Evolutionary conservation across 768 basidiomycete genomes (phyloP).

Genomic region (Coprinopsis marcescibilis): DNA sequence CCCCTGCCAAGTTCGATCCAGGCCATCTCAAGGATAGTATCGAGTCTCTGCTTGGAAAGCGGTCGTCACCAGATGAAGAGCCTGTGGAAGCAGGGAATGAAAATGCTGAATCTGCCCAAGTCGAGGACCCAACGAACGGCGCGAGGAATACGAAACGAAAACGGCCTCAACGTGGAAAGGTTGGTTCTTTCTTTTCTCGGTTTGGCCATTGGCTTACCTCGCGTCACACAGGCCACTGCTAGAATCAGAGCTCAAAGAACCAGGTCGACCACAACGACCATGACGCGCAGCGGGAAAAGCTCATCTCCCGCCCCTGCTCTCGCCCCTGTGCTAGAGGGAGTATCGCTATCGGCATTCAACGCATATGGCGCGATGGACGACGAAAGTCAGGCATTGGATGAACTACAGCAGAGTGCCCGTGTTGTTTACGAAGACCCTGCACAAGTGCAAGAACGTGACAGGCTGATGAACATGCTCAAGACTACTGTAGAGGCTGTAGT

Average conservation of each 20-base stretch:
- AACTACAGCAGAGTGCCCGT: slow-evolving; percentile 41
- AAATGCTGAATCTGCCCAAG: slow-evolving; percentile 6
- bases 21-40: slow-evolving; percentile 62
- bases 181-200: slow-evolving; percentile 11
- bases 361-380: slow-evolving; percentile 10
- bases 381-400: slow-evolving; percentile 5
- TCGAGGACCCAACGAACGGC: background rate
- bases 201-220: background rate
- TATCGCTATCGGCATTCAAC: slow-evolving; percentile 21
- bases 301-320: slow-evolving; percentile 7
- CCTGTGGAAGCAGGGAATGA: slow-evolving; percentile 10
- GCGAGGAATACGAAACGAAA: slow-evolving; percentile 24
- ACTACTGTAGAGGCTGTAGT: slow-evolving; percentile 10
- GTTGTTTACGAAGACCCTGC: slow-evolving; percentile 68
- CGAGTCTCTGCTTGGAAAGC: slow-evolving; percentile 64
- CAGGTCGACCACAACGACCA: background rate
- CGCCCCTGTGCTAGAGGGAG: slow-evolving; percentile 16
- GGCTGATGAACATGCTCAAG: slow-evolving; percentile 51
- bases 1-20: slow-evolving; percentile 40
- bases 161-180: slow-evolving; percentile 33
- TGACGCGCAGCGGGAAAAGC: slow-evolving; percentile 19
- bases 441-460: slow-evolving; percentile 51
- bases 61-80: slow-evolving; percentile 35
- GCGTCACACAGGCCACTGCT: slow-evolving; percentile 24
- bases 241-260: slow-evolving; percentile 31